These are phyloP conservation scores for Tetradesmus lagerheimii DNA, from an alignment of 139 green algal species.

Conservation along the genomic window DNA sequence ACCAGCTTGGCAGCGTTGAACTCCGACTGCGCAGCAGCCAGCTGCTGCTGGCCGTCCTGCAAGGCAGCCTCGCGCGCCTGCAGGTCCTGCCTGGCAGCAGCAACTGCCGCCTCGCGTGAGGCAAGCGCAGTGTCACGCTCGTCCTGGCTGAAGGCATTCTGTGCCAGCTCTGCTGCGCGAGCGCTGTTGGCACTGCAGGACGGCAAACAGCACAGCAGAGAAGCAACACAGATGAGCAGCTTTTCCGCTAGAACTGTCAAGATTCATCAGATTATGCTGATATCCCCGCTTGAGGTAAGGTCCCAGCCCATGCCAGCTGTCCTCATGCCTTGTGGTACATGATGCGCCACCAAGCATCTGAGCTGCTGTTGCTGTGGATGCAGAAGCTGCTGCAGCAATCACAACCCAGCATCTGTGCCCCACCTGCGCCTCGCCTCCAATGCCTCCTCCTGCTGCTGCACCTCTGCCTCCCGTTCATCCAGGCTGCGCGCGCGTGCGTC, in stretches of 20 bases:
- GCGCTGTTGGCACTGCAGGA: constrained; percentile 16
- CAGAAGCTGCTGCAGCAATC: neutral
- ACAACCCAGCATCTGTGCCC: neutral
- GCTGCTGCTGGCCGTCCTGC: neutral
- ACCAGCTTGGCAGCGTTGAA: constrained; percentile 14
- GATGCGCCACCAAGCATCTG: neutral
- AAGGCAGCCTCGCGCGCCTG: neutral
- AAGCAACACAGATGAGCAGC: neutral
- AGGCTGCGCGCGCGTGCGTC: neutral
- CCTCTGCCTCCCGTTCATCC: neutral
- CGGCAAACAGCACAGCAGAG: neutral
- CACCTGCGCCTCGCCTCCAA: neutral
- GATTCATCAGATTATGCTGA: too few species aligned
- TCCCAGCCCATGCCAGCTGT: neutral
- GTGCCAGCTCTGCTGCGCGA: constrained; percentile 25
- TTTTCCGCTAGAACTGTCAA: neutral
- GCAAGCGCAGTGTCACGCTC: neutral
- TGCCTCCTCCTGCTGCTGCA: neutral
- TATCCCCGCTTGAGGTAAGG: too few species aligned
- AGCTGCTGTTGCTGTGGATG: neutral
- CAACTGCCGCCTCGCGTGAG: neutral
- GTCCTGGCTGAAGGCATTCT: neutral
- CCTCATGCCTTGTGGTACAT: neutral
- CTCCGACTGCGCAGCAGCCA: neutral
- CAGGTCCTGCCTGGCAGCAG: neutral